phyloP scores from a whole-genome alignment of 768 basidiomycete genomes.

The Steccherinum ochraceum region DNA sequence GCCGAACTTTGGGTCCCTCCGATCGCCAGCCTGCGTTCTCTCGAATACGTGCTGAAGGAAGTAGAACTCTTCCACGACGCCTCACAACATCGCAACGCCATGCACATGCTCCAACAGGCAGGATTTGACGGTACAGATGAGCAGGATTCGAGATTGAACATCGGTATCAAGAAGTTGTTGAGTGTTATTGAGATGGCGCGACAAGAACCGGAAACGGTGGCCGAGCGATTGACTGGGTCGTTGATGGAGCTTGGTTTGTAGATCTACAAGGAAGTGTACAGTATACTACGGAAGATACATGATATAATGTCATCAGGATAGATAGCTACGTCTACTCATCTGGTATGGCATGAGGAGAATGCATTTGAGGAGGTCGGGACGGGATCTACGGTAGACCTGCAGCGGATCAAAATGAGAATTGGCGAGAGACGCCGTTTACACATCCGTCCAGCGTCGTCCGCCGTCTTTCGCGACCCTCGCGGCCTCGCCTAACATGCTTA shows the following conservation, averaged over 20 bases:
- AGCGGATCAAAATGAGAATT: background rate
- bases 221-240: constrained; percentile 58
- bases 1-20: constrained; percentile 81
- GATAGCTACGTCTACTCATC: no score
- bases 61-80: constrained; percentile 66
- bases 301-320: no score
- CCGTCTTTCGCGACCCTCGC: no score
- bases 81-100: constrained; percentile 49
- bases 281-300: no score
- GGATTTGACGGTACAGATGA: constrained; percentile 55
- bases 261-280: background rate
- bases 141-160: constrained; percentile 45
- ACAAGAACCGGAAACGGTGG: constrained; percentile 86
- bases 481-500: no score
- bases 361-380: no score
- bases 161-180: constrained; percentile 93
- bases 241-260: constrained; percentile 50
- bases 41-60: constrained; percentile 76
- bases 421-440: no score
- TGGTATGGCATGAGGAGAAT: no score
- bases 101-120: constrained; percentile 65
- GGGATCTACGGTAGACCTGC: no score
- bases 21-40: constrained; percentile 58
- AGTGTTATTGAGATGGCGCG: constrained; percentile 94
- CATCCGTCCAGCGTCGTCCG: no score